Conservation (phyloP, 306 rosid species). For the Vachellia collinsii region DNA sequence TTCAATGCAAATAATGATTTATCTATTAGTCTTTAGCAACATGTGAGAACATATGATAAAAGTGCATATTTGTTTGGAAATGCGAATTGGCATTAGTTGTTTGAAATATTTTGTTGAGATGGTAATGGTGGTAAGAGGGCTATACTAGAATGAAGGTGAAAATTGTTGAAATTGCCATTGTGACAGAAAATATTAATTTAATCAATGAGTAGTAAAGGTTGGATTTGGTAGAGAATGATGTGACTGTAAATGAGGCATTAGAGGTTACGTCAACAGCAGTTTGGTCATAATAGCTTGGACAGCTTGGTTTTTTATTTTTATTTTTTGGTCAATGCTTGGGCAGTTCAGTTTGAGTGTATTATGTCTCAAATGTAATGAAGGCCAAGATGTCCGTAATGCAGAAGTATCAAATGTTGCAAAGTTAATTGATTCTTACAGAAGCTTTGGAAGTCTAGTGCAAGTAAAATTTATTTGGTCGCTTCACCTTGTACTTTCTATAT, state of each 20-base stretch:
- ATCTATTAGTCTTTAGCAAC: not conserved
- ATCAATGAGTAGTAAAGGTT: not conserved
- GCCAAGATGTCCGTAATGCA: not conserved
- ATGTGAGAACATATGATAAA: not conserved
- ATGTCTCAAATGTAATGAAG: not conserved
- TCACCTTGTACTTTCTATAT: not conserved
- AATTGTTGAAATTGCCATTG: not conserved
- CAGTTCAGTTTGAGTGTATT: not conserved
- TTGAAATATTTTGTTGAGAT: not conserved
- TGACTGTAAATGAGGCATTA: not conserved
- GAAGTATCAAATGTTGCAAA: not conserved
- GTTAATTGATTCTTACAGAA: not conserved
- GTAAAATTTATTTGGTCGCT: not conserved
- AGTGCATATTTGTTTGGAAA: not conserved
- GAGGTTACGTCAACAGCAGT: not conserved
- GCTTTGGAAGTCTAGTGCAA: not conserved
- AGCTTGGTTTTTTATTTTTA: not conserved
- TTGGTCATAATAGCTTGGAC: not conserved
- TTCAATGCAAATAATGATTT: not conserved
- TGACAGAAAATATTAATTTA: not conserved
- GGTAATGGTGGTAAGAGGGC: not conserved
- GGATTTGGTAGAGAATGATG: not conserved
- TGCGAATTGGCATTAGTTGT: not conserved
- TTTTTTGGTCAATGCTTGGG: not conserved
- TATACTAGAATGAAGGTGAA: not conserved